phyloP scores from a whole-genome alignment of 257 asterid genomes.

The Fraxinus pennsylvanica region DNA sequence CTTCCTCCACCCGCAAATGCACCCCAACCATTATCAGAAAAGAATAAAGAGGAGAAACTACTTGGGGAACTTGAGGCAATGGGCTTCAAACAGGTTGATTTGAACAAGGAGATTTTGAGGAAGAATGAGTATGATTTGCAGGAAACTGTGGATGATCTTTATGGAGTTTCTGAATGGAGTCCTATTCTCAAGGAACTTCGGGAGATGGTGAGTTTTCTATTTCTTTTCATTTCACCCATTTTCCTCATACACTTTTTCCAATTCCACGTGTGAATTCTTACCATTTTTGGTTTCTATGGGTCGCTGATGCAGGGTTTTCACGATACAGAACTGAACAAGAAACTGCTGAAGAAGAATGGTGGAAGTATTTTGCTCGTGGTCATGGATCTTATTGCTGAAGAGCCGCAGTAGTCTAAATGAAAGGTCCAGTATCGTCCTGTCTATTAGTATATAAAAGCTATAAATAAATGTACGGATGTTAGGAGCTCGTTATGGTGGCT shows the following conservation, averaged over 20 bases:
- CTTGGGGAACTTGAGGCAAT: slow-evolving; percentile 66
- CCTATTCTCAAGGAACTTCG: slow-evolving; percentile 72
- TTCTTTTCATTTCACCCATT: not conserved
- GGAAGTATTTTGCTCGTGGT: slow-evolving; percentile 79
- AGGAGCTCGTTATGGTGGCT: not conserved
- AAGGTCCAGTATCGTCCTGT: not conserved
- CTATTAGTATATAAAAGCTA: not conserved
- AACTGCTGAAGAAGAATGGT: slow-evolving; percentile 74
- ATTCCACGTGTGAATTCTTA: not conserved
- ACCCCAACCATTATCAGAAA: slow-evolving; percentile 26
- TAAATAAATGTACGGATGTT: not conserved
- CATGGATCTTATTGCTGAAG: slow-evolving; percentile 71
- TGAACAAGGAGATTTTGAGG: slow-evolving; percentile 80
- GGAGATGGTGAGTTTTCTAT: slow-evolving; percentile 63
- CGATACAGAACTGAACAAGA: slow-evolving; percentile 53
- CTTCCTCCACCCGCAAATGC: slow-evolving; percentile 9
- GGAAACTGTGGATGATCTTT: slow-evolving; percentile 69
- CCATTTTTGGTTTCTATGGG: not conserved
- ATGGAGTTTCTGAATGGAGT: slow-evolving; percentile 75
- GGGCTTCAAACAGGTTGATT: slow-evolving; percentile 67
- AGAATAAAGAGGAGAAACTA: slow-evolving; percentile 50
- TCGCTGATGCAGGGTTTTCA: slow-evolving; percentile 64
- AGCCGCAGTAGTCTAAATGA: slow-evolving; percentile 22
- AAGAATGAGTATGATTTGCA: slow-evolving; percentile 65
- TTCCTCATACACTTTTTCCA: not conserved